Evolutionary conservation across 2,329 filamentous ascomycete genomes (phyloP).

Genomic region (Stromatinia cepivora): DNA sequence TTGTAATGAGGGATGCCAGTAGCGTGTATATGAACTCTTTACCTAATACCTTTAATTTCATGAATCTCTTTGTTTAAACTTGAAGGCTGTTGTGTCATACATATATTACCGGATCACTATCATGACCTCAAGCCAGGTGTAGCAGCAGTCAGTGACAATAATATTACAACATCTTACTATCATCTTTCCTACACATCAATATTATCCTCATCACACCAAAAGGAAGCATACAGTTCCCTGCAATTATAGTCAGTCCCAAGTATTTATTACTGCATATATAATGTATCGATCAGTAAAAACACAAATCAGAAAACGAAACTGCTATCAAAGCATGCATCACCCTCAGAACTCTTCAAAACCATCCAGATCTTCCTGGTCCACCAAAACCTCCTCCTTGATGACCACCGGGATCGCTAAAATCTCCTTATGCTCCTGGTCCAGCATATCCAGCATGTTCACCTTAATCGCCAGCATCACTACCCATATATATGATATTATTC

Average conservation of each 20-base stretch:
- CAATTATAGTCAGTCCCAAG: not conserved
- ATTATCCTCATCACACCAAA: not conserved
- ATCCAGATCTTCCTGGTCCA: not conserved
- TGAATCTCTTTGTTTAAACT: not conserved
- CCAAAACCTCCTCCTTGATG: not conserved
- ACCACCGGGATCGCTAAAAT: not conserved
- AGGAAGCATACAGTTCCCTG: not conserved
- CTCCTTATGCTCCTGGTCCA: not conserved
- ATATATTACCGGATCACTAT: not conserved
- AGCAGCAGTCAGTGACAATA: not conserved
- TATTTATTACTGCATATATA: not conserved
- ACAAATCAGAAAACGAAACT: not conserved
- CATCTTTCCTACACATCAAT: not conserved
- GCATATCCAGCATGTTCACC: not conserved
- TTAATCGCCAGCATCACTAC: not conserved
- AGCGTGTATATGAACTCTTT: conserved; percentile 12
- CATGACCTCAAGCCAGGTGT: not conserved
- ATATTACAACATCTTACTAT: not conserved
- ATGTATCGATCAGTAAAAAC: not conserved
- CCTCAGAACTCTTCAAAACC: not conserved
- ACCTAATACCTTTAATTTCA: not conserved
- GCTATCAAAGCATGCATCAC: not conserved
- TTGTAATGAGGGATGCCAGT: not conserved
- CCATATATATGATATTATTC: conserved; percentile 1
- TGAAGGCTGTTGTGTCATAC: not conserved